phyloP scores from a whole-genome alignment of 2,329 filamentous ascomycete species.

The Monosporascus cannonballus region DNA sequence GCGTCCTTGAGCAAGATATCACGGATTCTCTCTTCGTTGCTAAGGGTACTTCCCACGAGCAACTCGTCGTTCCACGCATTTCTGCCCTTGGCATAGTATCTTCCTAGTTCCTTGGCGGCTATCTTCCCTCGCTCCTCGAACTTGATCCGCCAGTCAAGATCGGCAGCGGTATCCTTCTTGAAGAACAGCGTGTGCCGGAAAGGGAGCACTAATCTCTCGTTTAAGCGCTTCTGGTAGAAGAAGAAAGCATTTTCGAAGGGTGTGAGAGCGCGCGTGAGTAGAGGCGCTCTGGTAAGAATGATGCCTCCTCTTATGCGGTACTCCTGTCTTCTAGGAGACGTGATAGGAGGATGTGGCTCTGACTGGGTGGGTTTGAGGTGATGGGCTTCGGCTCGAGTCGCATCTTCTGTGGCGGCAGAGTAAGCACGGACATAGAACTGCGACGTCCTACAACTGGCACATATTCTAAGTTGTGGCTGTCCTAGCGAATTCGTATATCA shows the following conservation, averaged over 20 bases:
- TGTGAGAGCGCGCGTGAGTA: constrained; percentile 77
- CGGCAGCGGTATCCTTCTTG: constrained; percentile 78
- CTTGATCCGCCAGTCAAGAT: constrained; percentile 87
- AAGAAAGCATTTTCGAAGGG: constrained; percentile 90
- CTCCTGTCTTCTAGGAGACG: constrained; percentile 18
- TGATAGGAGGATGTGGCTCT: constrained; percentile 23
- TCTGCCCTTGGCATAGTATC: constrained; percentile 65
- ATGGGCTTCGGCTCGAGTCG: constrained; percentile 32
- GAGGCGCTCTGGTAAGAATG: constrained; percentile 80
- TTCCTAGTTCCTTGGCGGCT: constrained; percentile 76
- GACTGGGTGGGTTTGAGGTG: constrained; percentile 27
- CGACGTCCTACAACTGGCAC: constrained; percentile 26
- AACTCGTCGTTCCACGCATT: constrained; percentile 90
- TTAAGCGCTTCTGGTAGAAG: constrained; percentile 95
- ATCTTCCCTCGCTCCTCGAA: constrained; percentile 65
- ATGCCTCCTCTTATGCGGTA: constrained; percentile 59
- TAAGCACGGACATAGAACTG: constrained; percentile 24
- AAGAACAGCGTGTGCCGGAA: constrained; percentile 94
- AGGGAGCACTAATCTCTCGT: constrained; percentile 81
- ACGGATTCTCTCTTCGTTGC: constrained; percentile 57
- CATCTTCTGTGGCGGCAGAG: constrained; percentile 25
- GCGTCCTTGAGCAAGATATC: constrained; percentile 71
- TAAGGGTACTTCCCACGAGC: constrained; percentile 64
- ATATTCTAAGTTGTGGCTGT: constrained; percentile 29
- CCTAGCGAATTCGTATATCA: constrained; percentile 22